Conservation (phyloP, 2,329 filamentous ascomycete species). For the Aureobasidium sp. region DNA sequence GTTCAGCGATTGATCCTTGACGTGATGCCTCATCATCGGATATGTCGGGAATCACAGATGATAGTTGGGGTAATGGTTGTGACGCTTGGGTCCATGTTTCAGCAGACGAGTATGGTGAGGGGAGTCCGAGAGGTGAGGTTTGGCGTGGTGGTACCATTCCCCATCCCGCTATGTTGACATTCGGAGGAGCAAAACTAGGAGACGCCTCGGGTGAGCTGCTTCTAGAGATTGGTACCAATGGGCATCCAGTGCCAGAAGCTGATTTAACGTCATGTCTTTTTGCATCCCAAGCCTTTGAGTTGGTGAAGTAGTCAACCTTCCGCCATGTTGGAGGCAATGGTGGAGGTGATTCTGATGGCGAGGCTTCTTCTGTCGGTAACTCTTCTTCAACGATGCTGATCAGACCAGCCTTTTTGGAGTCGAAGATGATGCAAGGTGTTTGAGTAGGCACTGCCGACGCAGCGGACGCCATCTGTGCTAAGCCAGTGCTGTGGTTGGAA, state of each 20-base stretch:
- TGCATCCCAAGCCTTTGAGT: not conserved
- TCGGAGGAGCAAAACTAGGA: not conserved
- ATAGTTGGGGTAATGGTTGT: not conserved
- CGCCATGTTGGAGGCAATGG: not conserved
- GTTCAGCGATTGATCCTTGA: not conserved
- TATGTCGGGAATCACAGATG: conserved; percentile 3
- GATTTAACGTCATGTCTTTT: not conserved
- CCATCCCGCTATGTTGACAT: not conserved
- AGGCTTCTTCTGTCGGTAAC: not conserved
- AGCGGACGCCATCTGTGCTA: conserved; percentile 3
- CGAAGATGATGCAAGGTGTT: not conserved
- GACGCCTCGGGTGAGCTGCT: not conserved
- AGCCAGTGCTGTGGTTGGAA: not conserved
- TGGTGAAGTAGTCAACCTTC: not conserved
- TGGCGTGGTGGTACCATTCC: not conserved
- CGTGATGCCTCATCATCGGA: conserved; percentile 1
- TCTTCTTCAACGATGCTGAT: conserved; percentile 9
- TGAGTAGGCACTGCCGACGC: not conserved
- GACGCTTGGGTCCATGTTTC: not conserved
- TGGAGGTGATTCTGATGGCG: not conserved
- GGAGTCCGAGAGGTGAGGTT: not conserved
- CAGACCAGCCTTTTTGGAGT: not conserved
- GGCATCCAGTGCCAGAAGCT: not conserved
- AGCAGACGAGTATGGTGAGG: not conserved
- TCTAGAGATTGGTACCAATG: not conserved